phyloP scores from a whole-genome alignment of 306 rosid genomes.

The Sphenostylis stenocarpa region DNA sequence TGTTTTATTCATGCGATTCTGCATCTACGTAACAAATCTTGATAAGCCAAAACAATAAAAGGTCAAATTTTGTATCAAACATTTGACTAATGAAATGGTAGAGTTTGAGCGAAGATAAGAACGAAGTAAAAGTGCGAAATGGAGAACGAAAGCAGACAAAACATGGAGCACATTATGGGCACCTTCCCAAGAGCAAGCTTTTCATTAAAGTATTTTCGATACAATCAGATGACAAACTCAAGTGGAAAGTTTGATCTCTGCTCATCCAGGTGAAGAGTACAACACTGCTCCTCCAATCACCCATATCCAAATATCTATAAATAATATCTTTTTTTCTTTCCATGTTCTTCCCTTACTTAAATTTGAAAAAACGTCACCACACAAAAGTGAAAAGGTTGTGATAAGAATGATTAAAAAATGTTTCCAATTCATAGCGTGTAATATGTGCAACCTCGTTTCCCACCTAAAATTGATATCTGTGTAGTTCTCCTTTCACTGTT shows the following conservation, averaged over 20 bases:
- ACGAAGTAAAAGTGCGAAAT: neutral
- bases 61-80: neutral
- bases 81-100: neutral
- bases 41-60: neutral
- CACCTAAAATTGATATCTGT: neutral
- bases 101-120: neutral
- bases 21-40: neutral
- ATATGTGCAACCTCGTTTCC: neutral
- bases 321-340: neutral
- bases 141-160: slow-evolving; percentile 22
- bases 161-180: slow-evolving; percentile 30
- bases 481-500: neutral
- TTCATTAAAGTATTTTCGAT: neutral
- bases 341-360: neutral
- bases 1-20: neutral
- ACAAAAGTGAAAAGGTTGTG: neutral
- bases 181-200: neutral
- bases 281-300: slow-evolving; percentile 4
- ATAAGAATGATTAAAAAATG: neutral
- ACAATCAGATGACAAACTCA: neutral
- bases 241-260: neutral
- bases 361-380: neutral
- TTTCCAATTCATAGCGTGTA: neutral
- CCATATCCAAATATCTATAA: neutral
- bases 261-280: neutral